Evolutionary conservation across 2,329 filamentous ascomycete species (phyloP), one percentile per base, ranked within the genome.

Genomic region (Aureobasidium vineae): DNA sequence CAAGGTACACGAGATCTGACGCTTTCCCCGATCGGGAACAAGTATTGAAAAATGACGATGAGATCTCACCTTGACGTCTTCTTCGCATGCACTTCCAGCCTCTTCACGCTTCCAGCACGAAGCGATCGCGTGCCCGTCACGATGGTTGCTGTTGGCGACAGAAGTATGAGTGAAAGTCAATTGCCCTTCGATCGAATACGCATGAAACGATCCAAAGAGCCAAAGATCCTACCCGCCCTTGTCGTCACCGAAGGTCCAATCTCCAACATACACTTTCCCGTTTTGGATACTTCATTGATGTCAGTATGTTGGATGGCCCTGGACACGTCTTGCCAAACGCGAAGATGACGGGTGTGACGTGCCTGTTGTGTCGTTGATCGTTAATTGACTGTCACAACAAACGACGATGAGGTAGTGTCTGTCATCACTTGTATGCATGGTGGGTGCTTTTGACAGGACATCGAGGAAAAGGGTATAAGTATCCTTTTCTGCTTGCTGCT

Each of bases 201-300:
- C 15, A 45, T 59, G 40, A 40, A 59, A 59, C 54, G 54, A 59
- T 59, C 54, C 43, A 8, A 8, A 31, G 54, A 36, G n/a, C 5
- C n/a, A 15, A 2, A 43, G 6, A 3, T 26, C 19, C 50, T 15
- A 13, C 3, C 15, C 31, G 19, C 16, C 40, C 21, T 36, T 31
- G 16, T 45, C 54, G 54, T 59, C 54, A 59, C 33, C 40, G 16
- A 33, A 40, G 54, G 54, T 43, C 21, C 40, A 16, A n/a, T 47
- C n/a, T 49, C 10, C 36, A 26, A 8, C 13, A 41, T 41, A 28
- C 43, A 66, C 54, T 57, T 54, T 49, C 36, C 64, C 54, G 11
- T 53, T 60, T 60, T 26, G 53, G 63, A 59, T 10, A 66, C 54
- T 60, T 65, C 45, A 60, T 66, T 66, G 64, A 66, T 66, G 64